Evolutionary conservation across 352 stramenopile genomes (phyloP).

Genomic region (Globisporangium solare): DNA sequence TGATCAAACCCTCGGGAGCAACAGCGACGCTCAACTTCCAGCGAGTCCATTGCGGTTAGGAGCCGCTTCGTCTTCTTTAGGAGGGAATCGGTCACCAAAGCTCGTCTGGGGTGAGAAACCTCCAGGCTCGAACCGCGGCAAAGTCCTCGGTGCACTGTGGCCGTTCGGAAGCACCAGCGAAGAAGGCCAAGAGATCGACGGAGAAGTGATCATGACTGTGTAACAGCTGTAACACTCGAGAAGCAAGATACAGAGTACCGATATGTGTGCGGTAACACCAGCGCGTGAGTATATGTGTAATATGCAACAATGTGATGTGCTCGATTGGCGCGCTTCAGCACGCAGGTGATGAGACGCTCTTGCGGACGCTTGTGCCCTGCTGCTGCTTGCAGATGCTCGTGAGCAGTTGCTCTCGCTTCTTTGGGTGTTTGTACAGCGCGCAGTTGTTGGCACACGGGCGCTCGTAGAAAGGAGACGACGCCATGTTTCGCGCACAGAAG

Average conservation of each 20-base stretch:
- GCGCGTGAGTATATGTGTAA: not conserved
- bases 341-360: not conserved
- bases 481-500: constrained; percentile 28
- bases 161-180: constrained; percentile 28
- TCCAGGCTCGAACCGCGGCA: constrained; percentile 19
- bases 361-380: constrained; percentile 4
- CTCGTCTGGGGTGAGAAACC: constrained; percentile 27
- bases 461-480: constrained; percentile 15
- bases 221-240: constrained; percentile 25
- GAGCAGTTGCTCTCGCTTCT: constrained; percentile 51
- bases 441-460: constrained; percentile 64
- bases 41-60: constrained; percentile 8
- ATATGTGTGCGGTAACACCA: constrained; percentile 7
- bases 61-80: not conserved
- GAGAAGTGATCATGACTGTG: constrained; percentile 82
- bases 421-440: constrained; percentile 56
- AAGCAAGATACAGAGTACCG: constrained; percentile 1
- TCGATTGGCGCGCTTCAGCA: not conserved
- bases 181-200: constrained; percentile 37
- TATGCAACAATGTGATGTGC: too few species aligned
- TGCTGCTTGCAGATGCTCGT: constrained; percentile 64
- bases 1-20: not conserved
- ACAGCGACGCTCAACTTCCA: not conserved
- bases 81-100: not conserved
- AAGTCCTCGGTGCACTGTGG: constrained; percentile 45